These are phyloP conservation scores for Clonostachys rhizophaga DNA, from an alignment of 2,329 filamentous ascomycete species.

Conservation along the genomic window DNA sequence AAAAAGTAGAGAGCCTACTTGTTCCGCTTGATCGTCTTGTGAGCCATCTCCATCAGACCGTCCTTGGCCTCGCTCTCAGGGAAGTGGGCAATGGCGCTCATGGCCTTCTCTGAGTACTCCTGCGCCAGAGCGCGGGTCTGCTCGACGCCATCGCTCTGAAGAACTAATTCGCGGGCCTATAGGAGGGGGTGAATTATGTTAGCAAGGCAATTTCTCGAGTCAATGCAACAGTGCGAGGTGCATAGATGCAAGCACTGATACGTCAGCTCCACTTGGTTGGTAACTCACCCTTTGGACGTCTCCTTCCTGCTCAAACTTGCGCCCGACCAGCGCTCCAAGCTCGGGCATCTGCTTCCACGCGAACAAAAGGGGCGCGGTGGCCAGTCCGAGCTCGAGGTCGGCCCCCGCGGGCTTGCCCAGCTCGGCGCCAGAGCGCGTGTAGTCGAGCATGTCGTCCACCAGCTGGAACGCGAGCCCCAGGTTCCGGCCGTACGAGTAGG, in stretches of 20 bases:
- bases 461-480: constrained; percentile 93
- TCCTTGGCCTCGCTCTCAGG: constrained; percentile 94
- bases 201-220: background rate
- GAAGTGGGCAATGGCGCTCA: constrained; percentile 77
- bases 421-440: constrained; percentile 79
- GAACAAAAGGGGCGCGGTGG: constrained; percentile 90
- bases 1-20: constrained; percentile 52
- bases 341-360: constrained; percentile 89
- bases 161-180: constrained; percentile 82
- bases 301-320: constrained; percentile 80
- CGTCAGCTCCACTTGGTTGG: background rate
- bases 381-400: constrained; percentile 87
- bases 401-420: constrained; percentile 93
- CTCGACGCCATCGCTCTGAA: constrained; percentile 80
- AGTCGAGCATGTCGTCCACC: constrained; percentile 97
- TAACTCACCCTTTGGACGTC: constrained; percentile 75
- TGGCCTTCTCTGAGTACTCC: constrained; percentile 85
- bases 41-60: constrained; percentile 88
- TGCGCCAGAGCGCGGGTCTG: constrained; percentile 88
- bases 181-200: background rate
- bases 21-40: constrained; percentile 82
- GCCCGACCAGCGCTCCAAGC: constrained; percentile 81
- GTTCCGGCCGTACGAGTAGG: constrained; percentile 91
- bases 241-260: constrained; percentile 6
- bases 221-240: background rate